Evolutionary conservation across 2,329 filamentous ascomycete species (phyloP).

Genomic region (Cryphonectria radicalis): DNA sequence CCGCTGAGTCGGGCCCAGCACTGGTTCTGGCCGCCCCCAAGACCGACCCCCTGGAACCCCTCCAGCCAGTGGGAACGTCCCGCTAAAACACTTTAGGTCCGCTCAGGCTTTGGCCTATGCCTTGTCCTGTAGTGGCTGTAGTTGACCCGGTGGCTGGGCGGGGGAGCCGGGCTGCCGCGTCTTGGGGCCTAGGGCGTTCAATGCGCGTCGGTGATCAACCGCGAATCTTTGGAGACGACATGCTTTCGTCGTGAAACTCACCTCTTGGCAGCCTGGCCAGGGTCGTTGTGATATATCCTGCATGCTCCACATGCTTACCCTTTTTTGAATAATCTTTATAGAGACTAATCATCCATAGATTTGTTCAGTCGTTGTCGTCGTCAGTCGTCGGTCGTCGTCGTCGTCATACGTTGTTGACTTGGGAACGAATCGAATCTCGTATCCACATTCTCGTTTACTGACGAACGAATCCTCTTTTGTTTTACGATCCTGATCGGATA

Average conservation of each 20-base stretch:
- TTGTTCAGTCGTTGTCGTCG: background rate
- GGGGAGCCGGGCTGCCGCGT: conserved; percentile 17
- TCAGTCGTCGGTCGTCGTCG: no score
- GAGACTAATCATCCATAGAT: background rate
- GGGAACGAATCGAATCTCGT: background rate
- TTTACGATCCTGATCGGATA: background rate
- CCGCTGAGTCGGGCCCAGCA: conserved; percentile 21
- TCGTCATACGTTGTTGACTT: background rate
- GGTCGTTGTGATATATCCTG: background rate
- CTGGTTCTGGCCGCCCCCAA: conserved; percentile 24
- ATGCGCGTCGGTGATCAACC: conserved; percentile 24
- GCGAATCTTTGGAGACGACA: conserved; percentile 17
- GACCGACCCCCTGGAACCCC: conserved; percentile 10
- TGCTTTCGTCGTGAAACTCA: conserved; percentile 10
- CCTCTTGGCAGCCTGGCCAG: conserved; percentile 2
- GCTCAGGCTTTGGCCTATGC: background rate
- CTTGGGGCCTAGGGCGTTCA: conserved; percentile 5
- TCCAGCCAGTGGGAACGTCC: conserved; percentile 18
- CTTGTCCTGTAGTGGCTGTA: background rate
- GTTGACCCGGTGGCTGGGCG: background rate
- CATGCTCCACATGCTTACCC: background rate
- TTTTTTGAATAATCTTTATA: background rate
- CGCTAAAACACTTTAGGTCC: background rate
- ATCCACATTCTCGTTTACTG: background rate
- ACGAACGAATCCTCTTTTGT: background rate